phyloP scores from a whole-genome alignment of 2,329 filamentous ascomycete genomes.

The Gnomoniopsis smithogilvyi region DNA sequence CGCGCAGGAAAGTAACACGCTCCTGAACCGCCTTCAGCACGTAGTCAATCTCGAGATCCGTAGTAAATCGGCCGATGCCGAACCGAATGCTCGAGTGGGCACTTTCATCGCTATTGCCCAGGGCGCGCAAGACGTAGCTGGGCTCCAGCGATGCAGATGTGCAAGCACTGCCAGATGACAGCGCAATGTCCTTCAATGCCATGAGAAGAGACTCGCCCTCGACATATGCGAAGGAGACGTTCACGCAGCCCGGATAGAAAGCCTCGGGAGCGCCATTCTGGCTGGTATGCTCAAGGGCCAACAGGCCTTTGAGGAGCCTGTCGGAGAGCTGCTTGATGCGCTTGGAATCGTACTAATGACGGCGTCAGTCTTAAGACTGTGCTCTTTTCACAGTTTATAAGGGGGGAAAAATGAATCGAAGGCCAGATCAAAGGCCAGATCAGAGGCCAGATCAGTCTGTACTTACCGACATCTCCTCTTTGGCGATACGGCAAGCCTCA shows the following conservation, averaged over 20 bases:
- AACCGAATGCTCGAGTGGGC: slow-evolving; percentile 98
- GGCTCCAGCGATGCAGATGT: slow-evolving; percentile 96
- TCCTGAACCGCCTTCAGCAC: slow-evolving; percentile 91
- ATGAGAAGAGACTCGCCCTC: slow-evolving; percentile 97
- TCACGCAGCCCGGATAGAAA: slow-evolving; percentile 96
- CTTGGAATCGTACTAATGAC: slow-evolving; percentile 81
- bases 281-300: slow-evolving; percentile 86
- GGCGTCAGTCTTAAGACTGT: background rate
- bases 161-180: slow-evolving; percentile 95
- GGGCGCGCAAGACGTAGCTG: slow-evolving; percentile 89
- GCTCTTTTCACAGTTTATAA: background rate
- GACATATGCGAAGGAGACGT: slow-evolving; percentile 97
- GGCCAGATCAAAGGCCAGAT: too few species aligned
- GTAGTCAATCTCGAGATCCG: slow-evolving; percentile 93
- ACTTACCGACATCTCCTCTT: slow-evolving; percentile 86
- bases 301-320: slow-evolving; percentile 74
- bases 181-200: slow-evolving; percentile 95
- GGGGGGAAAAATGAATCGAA: background rate
- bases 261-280: slow-evolving; percentile 81
- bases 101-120: slow-evolving; percentile 95
- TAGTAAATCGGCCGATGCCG: slow-evolving; percentile 95
- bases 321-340: slow-evolving; percentile 81
- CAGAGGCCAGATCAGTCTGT: background rate
- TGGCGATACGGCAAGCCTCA: slow-evolving; percentile 89
- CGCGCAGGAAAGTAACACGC: slow-evolving; percentile 86